Conservation (phyloP, 164 flowering plant species). For the Stephania cephalantha region DNA sequence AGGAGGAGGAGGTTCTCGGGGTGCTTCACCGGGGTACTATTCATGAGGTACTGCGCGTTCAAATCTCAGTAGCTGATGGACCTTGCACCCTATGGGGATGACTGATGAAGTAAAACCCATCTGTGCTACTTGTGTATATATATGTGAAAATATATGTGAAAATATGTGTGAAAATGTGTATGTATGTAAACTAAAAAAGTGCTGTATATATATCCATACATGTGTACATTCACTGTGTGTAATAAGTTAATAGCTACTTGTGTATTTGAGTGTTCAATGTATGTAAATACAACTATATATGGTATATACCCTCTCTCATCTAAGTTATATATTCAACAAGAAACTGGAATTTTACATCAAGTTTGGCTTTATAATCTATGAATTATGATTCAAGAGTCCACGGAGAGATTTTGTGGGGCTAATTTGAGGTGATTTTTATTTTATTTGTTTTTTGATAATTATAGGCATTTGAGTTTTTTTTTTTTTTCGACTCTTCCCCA, state of each 20-base stretch:
- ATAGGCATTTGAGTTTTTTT: too few relatives aligned
- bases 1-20: constrained; percentile 52
- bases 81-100: constrained; percentile 35
- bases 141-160: neutral
- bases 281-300: too few relatives aligned
- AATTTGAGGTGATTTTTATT: too few relatives aligned
- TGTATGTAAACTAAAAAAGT: neutral
- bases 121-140: neutral
- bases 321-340: too few relatives aligned
- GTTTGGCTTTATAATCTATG: too few relatives aligned
- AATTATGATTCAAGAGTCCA: too few relatives aligned
- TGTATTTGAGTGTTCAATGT: too few relatives aligned
- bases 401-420: too few relatives aligned
- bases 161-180: neutral
- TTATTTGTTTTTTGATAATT: too few relatives aligned
- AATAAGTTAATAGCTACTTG: neutral
- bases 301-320: too few relatives aligned
- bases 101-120: neutral
- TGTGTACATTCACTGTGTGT: neutral
- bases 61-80: constrained; percentile 44
- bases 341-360: too few relatives aligned
- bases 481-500: too few relatives aligned
- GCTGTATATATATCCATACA: neutral
- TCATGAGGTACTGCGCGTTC: constrained; percentile 74
- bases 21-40: constrained; percentile 76